Percentiles rank a stretch among this genome's conserved stretches.
Conservation (phyloP, 176 grass and related monocot species). For the Tuctoria greenei region DNA sequence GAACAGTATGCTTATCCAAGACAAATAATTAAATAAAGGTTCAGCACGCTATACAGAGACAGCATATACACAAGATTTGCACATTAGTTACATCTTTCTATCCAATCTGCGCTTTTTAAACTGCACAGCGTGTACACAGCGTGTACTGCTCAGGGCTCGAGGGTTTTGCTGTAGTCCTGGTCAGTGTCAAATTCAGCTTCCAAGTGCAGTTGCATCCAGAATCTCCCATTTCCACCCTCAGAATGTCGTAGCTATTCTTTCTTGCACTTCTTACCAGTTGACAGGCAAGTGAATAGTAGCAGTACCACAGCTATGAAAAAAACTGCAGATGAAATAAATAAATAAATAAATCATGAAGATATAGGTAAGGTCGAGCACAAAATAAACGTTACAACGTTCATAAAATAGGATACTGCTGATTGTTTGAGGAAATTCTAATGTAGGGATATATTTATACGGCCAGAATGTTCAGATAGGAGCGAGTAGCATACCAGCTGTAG, state of each 20-base stretch:
- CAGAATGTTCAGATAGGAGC: conserved; percentile 6
- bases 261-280: conserved; percentile 39
- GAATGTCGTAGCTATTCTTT: conserved; percentile 25
- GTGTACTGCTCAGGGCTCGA: neutral
- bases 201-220: conserved; percentile 10
- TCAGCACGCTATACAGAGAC: conserved; percentile 21
- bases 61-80: neutral
- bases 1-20: neutral
- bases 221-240: neutral
- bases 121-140: conserved; percentile 17
- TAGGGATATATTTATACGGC: neutral
- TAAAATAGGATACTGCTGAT: neutral
- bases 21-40: neutral
- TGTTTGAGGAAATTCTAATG: neutral
- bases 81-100: neutral
- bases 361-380: neutral
- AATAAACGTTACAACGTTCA: neutral
- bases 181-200: conserved; percentile 15
- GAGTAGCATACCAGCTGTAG: conserved; percentile 52
- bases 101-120: conserved; percentile 1
- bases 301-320: conserved; percentile 24
- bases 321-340: conserved; percentile 21
- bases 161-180: neutral
- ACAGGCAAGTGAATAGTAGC: conserved; percentile 22
- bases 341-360: neutral